These are phyloP conservation scores for Citrus reticulata DNA, from an alignment of 345 rosid genomes.

Conservation along the genomic window DNA sequence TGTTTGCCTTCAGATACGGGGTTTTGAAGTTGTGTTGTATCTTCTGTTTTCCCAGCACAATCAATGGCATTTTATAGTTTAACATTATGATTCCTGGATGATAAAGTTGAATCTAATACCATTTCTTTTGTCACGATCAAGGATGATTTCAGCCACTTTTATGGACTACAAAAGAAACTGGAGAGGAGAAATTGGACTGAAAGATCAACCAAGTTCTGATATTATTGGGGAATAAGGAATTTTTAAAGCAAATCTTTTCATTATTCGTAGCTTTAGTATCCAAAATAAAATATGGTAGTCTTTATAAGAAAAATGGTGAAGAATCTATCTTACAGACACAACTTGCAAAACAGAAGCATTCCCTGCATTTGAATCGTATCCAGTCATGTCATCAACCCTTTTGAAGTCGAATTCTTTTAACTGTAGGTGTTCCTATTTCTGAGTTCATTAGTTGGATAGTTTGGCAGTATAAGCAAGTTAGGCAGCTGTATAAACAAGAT, in stretches of 20 bases:
- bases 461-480: background rate
- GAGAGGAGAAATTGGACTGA: background rate
- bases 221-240: background rate
- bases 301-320: background rate
- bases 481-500: no score
- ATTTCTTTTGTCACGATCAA: constrained; percentile 8
- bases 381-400: background rate
- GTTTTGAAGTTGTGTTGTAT: background rate
- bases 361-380: background rate
- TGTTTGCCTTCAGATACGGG: background rate
- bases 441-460: background rate
- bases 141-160: constrained; percentile 1
- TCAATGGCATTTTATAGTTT: constrained; percentile 19
- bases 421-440: background rate
- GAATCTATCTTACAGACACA: background rate
- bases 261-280: background rate
- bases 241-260: background rate
- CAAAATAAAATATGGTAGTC: background rate
- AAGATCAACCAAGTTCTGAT: background rate
- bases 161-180: background rate
- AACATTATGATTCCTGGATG: constrained; percentile 8
- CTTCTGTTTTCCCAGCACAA: background rate
- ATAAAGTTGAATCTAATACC: constrained; percentile 32
- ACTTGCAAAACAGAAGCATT: background rate
- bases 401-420: background rate